Conservation (phyloP, 768 basidiomycete species). For the Naganishia antarctica region DNA sequence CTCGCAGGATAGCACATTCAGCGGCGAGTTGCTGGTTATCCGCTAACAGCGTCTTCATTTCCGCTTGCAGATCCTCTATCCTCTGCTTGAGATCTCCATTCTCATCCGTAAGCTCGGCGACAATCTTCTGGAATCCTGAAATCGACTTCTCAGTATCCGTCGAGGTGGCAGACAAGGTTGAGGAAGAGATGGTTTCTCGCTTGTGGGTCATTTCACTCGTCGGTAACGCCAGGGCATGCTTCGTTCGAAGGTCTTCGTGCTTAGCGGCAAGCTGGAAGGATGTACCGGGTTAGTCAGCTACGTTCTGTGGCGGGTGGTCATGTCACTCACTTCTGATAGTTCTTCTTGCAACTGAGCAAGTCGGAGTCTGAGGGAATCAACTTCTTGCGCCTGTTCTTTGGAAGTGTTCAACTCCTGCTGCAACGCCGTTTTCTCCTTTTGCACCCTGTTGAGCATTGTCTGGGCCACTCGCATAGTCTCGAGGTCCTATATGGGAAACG, state of each 20-base stretch:
- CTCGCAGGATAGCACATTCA: not conserved
- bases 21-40: slow-evolving; percentile 19
- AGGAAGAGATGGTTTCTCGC: slow-evolving; percentile 17
- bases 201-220: not conserved
- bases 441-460: slow-evolving; percentile 55
- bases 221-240: slow-evolving; percentile 17
- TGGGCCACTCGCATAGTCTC: slow-evolving; percentile 56
- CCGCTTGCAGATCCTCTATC: slow-evolving; percentile 67
- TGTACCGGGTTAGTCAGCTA: not conserved
- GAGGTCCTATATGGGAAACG: slow-evolving; percentile 56
- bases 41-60: slow-evolving; percentile 50
- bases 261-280: not conserved
- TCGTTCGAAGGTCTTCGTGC: slow-evolving; percentile 20
- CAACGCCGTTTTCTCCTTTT: slow-evolving; percentile 56
- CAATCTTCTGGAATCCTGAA: slow-evolving; percentile 59
- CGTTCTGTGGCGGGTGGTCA: no score
- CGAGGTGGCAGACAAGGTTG: slow-evolving; percentile 35
- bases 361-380: slow-evolving; percentile 22
- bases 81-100: slow-evolving; percentile 60
- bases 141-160: slow-evolving; percentile 37
- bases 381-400: slow-evolving; percentile 54
- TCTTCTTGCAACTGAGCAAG: slow-evolving; percentile 31
- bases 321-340: slow-evolving; percentile 30
- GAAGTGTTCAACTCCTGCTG: slow-evolving; percentile 59
- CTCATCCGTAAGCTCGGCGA: slow-evolving; percentile 83